A percentile compares a stretch with the other conserved stretches of the same genome.
phyloP scores from a whole-genome alignment of 495 filamentous ascomycete species.

The Annulohypoxylon bovei region DNA sequence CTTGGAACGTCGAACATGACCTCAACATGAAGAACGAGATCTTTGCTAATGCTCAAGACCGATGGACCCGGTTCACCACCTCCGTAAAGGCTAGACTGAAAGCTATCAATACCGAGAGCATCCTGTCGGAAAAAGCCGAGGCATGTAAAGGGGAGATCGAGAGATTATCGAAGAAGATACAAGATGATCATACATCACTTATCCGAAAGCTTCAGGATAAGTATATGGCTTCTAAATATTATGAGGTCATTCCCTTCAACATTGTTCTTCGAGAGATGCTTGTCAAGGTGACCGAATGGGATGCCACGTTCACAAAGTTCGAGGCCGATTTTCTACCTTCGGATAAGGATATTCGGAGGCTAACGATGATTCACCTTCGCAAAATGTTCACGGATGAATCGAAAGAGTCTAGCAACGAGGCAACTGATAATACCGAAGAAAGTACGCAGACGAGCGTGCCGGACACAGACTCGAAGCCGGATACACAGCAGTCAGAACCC shows the following conservation, averaged over 20 bases:
- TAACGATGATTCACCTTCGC: slow-evolving; percentile 90
- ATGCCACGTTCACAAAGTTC: slow-evolving; percentile 85
- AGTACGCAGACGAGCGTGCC: slow-evolving; percentile 48
- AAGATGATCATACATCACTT: slow-evolving; percentile 79
- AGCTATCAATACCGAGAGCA: slow-evolving; percentile 88
- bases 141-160: slow-evolving; percentile 85
- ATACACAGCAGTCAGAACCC: slow-evolving; percentile 39
- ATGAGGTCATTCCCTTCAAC: slow-evolving; percentile 94
- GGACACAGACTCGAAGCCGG: slow-evolving; percentile 40
- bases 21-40: slow-evolving; percentile 92
- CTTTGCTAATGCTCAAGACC: slow-evolving; percentile 78
- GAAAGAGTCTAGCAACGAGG: slow-evolving; percentile 67
- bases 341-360: slow-evolving; percentile 93
- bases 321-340: slow-evolving; percentile 95
- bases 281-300: slow-evolving; percentile 94
- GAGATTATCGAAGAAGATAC: slow-evolving; percentile 73
- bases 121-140: slow-evolving; percentile 84
- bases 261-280: slow-evolving; percentile 86
- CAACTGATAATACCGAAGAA: slow-evolving; percentile 54
- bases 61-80: slow-evolving; percentile 82
- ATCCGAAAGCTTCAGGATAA: slow-evolving; percentile 83
- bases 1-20: slow-evolving; percentile 97
- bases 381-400: slow-evolving; percentile 94
- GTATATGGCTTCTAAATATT: slow-evolving; percentile 93
- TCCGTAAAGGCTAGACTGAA: slow-evolving; percentile 86